phyloP scores from a whole-genome alignment of 495 filamentous ascomycete genomes.

The Xylaria cubensis region DNA sequence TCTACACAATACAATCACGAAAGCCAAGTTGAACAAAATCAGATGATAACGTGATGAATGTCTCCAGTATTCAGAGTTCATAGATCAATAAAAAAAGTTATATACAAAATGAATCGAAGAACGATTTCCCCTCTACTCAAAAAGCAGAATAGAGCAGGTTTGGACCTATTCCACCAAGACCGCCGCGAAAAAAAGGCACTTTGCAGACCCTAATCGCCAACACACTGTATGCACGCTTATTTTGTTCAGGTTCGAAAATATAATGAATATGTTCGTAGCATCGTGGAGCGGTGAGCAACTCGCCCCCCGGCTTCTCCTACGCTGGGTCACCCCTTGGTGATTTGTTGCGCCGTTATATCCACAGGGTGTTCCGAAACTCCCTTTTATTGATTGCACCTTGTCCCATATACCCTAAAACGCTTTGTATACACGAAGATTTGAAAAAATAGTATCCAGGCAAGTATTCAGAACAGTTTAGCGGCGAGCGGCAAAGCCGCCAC shows the following conservation, averaged over 20 bases:
- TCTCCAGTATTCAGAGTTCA: conserved; percentile 19
- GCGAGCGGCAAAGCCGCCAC: conserved; percentile 33
- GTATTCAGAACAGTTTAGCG: conserved; percentile 17
- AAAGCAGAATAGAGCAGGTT: neutral
- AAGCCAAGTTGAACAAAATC: too few species aligned
- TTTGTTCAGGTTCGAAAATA: neutral
- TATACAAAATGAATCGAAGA: conserved; percentile 23
- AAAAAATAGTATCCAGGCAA: neutral
- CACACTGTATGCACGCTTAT: conserved; percentile 14
- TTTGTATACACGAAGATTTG: conserved; percentile 14
- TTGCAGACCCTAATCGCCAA: neutral
- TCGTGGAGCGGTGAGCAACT: conserved; percentile 2
- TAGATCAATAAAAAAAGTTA: conserved; percentile 14
- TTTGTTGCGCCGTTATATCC: conserved; percentile 6
- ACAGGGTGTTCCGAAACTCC: neutral
- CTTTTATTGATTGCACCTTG: neutral
- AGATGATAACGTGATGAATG: neutral
- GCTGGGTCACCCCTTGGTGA: neutral
- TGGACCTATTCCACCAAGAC: neutral
- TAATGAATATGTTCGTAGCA: neutral
- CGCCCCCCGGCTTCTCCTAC: neutral
- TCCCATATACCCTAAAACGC: conserved; percentile 3
- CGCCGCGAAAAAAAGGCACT: neutral
- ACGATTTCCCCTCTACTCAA: neutral
- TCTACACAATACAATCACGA: neutral